Base-by-base conservation (phyloP, 345 rosid genomes). In the rapeseed (Brassica napus) region DNA sequence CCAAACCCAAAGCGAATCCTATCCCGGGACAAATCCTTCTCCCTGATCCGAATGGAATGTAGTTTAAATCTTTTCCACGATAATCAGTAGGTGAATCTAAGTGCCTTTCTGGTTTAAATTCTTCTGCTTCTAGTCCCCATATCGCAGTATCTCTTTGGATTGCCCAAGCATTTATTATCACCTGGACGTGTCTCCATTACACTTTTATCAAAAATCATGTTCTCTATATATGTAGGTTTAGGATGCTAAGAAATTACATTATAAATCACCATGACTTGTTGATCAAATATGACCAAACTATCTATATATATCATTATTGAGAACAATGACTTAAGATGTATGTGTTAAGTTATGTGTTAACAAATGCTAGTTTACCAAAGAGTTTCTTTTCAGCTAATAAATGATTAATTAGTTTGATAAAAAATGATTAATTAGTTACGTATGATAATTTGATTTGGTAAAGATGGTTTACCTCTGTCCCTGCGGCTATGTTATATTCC, bases 51-150 rank as follows among this genome's bases (percentile, higher is more conserved):
- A 75, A 75, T 30, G 79, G 79, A 7, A 75, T 75, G 72, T 12
- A 75, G 39, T 67, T 66, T n/a, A 65, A 64, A 57, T 75, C 66
- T 28, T 75, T 57, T 67, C 79, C 73, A 3, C 64, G 35, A 23
- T 49, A 75, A 66, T 67, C 73, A 5, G 35, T 12, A 49, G 16
- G 4, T 55, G 65, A 54, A 3, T 55, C 14, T 54, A 75, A 35
- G 34, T 55, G 73, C 49, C 90, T 82, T 18, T 61, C 67, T 1
- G 92, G 90, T 52, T 84, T 86, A 67, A 84, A 84, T 37, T 82
- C 85, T 47, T 79, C 66, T 9, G 86, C 85, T 12, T 87, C 87
- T 0, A 74, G 61, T 47, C 92, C 92, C 89, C 92, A 86, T 30
- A 49, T 64, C 14, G 75, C 78, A 23, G 83, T 67, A 44, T 83